Evolutionary conservation across 1,139 yeast species (phyloP).

Genomic region (Saccharomyces hybrid): DNA sequence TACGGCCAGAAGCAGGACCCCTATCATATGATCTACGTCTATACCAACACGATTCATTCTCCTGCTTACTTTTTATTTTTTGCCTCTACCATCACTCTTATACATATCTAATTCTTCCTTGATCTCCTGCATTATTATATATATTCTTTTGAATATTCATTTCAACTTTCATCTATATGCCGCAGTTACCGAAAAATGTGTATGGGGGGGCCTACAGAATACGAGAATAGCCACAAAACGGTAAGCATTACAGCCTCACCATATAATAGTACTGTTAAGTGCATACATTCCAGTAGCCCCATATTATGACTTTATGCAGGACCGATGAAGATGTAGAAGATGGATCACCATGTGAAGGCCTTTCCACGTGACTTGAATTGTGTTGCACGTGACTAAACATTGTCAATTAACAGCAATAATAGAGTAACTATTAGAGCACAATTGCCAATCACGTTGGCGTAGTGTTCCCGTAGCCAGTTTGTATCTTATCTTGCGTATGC

Average conservation of each 20-base stretch:
- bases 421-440: neutral
- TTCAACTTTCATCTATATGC: neutral
- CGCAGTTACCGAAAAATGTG: neutral
- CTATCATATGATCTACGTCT: conserved; percentile 34
- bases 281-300: neutral
- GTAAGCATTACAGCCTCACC: neutral
- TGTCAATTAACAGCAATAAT: neutral
- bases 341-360: neutral
- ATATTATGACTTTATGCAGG: neutral
- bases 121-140: neutral
- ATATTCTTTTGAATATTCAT: neutral
- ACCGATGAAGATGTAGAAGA: neutral
- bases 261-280: neutral
- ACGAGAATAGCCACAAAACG: neutral
- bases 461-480: neutral
- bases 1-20: conserved; percentile 59
- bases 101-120: conserved; percentile 7
- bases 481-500: neutral
- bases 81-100: conserved; percentile 40
- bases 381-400: neutral
- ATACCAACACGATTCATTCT: neutral
- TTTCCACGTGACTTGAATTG: neutral
- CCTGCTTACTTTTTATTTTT: conserved; percentile 23
- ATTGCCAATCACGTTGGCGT: neutral
- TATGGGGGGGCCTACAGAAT: neutral